Conservation (phyloP, 1,284 basidiomycete species). For the Malassezia caprae region DNA sequence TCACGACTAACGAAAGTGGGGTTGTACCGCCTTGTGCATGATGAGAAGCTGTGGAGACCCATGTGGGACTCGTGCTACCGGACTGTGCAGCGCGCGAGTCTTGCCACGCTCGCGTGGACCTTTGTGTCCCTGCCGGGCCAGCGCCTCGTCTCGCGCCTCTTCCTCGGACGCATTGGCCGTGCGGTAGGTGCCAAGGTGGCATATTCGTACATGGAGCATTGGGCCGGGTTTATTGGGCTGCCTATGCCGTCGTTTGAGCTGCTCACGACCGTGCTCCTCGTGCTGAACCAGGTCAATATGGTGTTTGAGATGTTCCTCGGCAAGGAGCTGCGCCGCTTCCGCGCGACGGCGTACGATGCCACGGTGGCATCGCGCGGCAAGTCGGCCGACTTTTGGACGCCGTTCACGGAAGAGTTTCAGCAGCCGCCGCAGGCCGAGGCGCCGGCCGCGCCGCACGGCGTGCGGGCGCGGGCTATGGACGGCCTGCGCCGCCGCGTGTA, state of each 20-base stretch:
- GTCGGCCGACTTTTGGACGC: constrained; percentile 39
- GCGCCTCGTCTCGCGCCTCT: constrained; percentile 30
- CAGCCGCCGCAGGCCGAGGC: constrained; percentile 23
- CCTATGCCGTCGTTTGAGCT: constrained; percentile 12
- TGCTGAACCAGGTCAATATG: constrained; percentile 35
- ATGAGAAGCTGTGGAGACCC: constrained; percentile 33
- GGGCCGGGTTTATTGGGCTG: background rate
- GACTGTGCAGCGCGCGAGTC: constrained; percentile 25
- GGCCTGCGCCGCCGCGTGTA: background rate
- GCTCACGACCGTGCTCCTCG: constrained; percentile 41
- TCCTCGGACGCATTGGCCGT: constrained; percentile 27
- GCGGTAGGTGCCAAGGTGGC: constrained; percentile 26
- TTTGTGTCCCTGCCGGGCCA: constrained; percentile 39
- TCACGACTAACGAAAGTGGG: constrained; percentile 19
- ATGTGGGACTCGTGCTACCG: constrained; percentile 38
- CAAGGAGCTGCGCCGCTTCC: constrained; percentile 25
- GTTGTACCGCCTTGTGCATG: constrained; percentile 39
- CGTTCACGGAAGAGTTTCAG: constrained; percentile 40
- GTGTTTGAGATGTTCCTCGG: constrained; percentile 42
- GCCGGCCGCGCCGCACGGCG: background rate
- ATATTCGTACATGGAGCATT: background rate
- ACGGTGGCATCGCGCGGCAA: constrained; percentile 42
- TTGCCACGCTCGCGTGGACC: constrained; percentile 5
- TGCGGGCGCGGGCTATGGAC: background rate
- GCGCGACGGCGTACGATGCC: constrained; percentile 33